phyloP scores from a whole-genome alignment of 1,284 basidiomycete species.

The Erythrobasidium hasegawianum region DNA sequence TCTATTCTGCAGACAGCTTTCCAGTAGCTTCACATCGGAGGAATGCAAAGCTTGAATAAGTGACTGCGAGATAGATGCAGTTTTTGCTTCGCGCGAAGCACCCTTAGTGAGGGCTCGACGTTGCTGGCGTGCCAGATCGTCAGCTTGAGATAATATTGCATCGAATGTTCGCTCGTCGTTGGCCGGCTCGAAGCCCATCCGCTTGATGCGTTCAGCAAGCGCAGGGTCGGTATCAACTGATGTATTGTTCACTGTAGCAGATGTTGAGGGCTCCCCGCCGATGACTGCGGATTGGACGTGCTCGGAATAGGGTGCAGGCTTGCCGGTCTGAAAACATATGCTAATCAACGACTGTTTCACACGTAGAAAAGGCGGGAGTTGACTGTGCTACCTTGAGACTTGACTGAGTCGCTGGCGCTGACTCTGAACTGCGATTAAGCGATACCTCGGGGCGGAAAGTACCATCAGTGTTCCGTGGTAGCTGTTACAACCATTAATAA shows the following conservation, averaged over 20 bases:
- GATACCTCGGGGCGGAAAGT: background rate
- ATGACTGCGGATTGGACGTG: no score
- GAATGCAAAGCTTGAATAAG: slow-evolving; percentile 96
- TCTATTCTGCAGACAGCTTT: slow-evolving; percentile 81
- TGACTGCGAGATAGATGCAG: slow-evolving; percentile 85
- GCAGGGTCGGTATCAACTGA: slow-evolving; percentile 60
- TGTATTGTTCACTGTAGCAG: no score
- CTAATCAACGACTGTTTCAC: no score
- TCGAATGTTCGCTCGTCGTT: slow-evolving; percentile 46
- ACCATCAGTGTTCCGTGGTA: background rate
- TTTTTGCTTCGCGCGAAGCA: slow-evolving; percentile 59
- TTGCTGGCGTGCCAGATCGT: slow-evolving; percentile 25
- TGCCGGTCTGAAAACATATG: background rate
- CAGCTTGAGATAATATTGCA: slow-evolving; percentile 39
- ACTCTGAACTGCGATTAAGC: background rate
- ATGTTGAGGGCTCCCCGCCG: no score
- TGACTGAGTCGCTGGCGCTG: no score
- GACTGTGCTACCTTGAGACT: no score
- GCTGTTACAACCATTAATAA: no score
- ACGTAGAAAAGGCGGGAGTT: no score
- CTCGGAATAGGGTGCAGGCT: background rate
- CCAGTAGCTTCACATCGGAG: slow-evolving; percentile 79
- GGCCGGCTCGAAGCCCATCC: slow-evolving; percentile 57
- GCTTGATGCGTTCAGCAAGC: slow-evolving; percentile 78
- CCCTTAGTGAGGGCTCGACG: slow-evolving; percentile 39